Conservation (phyloP, 108 stramenopile species). For the Pseudonitzschia multiseries region DNA sequence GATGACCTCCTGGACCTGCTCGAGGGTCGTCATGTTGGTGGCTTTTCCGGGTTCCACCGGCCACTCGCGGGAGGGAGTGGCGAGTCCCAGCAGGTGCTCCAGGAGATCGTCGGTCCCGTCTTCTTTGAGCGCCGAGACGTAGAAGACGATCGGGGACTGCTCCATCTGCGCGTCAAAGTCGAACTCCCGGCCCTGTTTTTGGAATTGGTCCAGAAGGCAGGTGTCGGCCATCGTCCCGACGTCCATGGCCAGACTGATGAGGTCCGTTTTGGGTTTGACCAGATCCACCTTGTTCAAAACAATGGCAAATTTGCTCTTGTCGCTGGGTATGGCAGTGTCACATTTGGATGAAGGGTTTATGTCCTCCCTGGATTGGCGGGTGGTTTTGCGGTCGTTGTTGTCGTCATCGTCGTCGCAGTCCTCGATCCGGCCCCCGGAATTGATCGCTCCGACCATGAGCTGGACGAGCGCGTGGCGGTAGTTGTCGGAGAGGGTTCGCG, state of each 20-base stretch:
- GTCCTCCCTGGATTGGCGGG: neutral
- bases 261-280: slow-evolving; percentile 79
- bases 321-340: too few relatives aligned
- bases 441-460: slow-evolving; percentile 62
- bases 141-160: slow-evolving; percentile 62
- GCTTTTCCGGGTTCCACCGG: slow-evolving; percentile 51
- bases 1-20: slow-evolving; percentile 83
- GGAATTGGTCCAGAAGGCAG: slow-evolving; percentile 40
- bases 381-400: neutral
- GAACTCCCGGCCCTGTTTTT: slow-evolving; percentile 10
- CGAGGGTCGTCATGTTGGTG: slow-evolving; percentile 58
- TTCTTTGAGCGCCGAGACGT: slow-evolving; percentile 69
- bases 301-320: slow-evolving; percentile 62
- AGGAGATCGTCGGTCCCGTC: slow-evolving; percentile 84
- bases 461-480: slow-evolving; percentile 61
- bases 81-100: slow-evolving; percentile 59
- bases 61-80: slow-evolving; percentile 73
- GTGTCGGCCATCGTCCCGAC: slow-evolving; percentile 71
- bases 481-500: slow-evolving; percentile 57
- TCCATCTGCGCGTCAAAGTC: slow-evolving; percentile 42
- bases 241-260: slow-evolving; percentile 74
- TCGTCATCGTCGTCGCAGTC: slow-evolving; percentile 33
- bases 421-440: slow-evolving; percentile 62
- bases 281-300: slow-evolving; percentile 93
- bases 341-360: too few relatives aligned